Evolutionary conservation across 805 yeast species (phyloP), one percentile per base, ranked within the genome.

Genomic region (Trichomonascus vanleenenianus): DNA sequence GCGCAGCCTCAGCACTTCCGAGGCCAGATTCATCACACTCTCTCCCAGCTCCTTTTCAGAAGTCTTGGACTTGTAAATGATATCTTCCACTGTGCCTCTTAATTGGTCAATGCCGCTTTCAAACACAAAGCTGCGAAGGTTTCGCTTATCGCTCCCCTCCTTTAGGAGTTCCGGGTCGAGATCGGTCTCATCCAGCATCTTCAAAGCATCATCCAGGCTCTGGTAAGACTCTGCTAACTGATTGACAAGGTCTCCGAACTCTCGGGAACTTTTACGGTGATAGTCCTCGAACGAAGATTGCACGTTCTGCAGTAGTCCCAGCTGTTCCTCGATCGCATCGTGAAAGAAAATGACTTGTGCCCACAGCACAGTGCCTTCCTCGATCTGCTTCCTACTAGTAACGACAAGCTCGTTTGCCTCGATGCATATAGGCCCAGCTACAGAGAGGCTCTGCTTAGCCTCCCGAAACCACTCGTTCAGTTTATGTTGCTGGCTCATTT

Each of bases 391-490:
- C 30, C 63, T 58, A 1, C 72, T 65, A 9, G 61, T 59, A 1
- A 63, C 59, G 7, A 76, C 64, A 18, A 61, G 56, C 16, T 55
- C 52, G 53, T 73, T 73, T 15, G 83, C 80, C 30, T 67, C 68
- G n/a, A 68, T 67, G 43, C 85, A 78, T 3, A 74, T 55, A 7
- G 66, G 63, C 45, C 74, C 78, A 0, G 81, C 83, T 11, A 67
- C 65, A 1, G 68, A 59, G 31, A 79, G 65, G 18, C 73, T 70
- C 45, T 58, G 62, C 39, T 72, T 69, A 0, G 84, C 79, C 54
- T 73, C 76, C 11, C 55, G 51, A 6, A 67, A 62, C 74, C 77
- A 73, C 18, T 50, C 51, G 15, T 53, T 15, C 16, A 51, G 34
- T 20, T 32, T 34, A 6, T 31, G 15, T 31, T 31, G 34, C 15